A percentile compares a stretch with the other conserved stretches of the same genome.
These are phyloP conservation scores for Scenedesmus sp. DNA, from an alignment of 163 green algal genomes.

Conservation along the genomic window DNA sequence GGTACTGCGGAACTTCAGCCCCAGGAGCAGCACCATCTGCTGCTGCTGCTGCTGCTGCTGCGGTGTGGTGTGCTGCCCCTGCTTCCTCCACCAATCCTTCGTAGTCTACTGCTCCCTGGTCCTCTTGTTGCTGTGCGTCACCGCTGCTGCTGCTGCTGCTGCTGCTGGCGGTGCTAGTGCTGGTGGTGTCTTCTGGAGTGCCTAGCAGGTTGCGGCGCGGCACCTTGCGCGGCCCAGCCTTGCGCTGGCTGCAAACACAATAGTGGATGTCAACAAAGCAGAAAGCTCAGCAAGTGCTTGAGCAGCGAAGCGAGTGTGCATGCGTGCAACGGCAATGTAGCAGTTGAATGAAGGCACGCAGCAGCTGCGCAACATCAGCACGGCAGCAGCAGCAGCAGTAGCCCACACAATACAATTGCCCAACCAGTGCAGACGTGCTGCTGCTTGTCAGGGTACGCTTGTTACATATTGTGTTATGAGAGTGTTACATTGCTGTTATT, in stretches of 20 bases:
- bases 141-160: background rate
- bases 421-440: no score
- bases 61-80: background rate
- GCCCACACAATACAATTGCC: no score
- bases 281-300: background rate
- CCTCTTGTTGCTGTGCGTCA: background rate
- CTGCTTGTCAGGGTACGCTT: no score
- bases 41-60: background rate
- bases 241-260: background rate
- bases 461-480: no score
- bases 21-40: background rate
- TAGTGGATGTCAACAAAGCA: background rate
- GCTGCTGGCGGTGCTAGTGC: background rate
- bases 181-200: background rate
- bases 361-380: no score
- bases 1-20: background rate
- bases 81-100: background rate
- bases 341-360: no score
- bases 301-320: no score
- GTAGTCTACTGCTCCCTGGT: slow-evolving; percentile 10
- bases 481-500: no score
- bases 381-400: no score
- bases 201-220: background rate
- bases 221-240: background rate
- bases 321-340: no score